Conservation (phyloP, 257 asterid genomes). For the Craterostigma plantagineum region DNA sequence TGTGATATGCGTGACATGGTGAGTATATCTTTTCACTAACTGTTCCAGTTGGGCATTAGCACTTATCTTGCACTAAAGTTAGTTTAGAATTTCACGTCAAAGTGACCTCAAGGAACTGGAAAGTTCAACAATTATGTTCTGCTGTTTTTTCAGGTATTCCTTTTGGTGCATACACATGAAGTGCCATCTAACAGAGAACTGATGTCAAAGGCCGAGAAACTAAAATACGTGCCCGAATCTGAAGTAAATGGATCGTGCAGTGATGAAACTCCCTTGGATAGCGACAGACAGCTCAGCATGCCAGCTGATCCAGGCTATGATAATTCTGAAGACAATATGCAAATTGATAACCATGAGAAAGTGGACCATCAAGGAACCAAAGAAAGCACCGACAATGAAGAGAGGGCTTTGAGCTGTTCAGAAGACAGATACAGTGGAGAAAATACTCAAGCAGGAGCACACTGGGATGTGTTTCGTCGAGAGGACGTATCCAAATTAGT, state of each 20-base stretch:
- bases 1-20: constrained; percentile 88
- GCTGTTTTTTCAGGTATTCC: constrained; percentile 46
- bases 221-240: constrained; percentile 20
- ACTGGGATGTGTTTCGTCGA: constrained; percentile 79
- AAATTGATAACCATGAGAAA: constrained; percentile 16
- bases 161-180: constrained; percentile 52
- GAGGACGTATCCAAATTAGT: constrained; percentile 64
- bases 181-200: constrained; percentile 27
- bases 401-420: no score
- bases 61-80: no score
- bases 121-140: constrained; percentile 10
- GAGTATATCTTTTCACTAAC: constrained; percentile 9
- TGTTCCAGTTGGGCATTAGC: constrained; percentile 6
- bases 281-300: no score
- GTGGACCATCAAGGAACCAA: constrained; percentile 19
- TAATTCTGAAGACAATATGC: constrained; percentile 16
- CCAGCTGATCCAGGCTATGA: no score
- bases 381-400: constrained; percentile 8
- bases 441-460: constrained; percentile 55
- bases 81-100: no score
- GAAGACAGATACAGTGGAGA: no score
- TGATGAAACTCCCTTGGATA: no score
- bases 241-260: constrained; percentile 23
- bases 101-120: constrained; percentile 8
- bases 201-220: constrained; percentile 20